These are phyloP conservation scores for Cucurbita moschata DNA, from an alignment of 306 rosid genomes.

Conservation along the genomic window DNA sequence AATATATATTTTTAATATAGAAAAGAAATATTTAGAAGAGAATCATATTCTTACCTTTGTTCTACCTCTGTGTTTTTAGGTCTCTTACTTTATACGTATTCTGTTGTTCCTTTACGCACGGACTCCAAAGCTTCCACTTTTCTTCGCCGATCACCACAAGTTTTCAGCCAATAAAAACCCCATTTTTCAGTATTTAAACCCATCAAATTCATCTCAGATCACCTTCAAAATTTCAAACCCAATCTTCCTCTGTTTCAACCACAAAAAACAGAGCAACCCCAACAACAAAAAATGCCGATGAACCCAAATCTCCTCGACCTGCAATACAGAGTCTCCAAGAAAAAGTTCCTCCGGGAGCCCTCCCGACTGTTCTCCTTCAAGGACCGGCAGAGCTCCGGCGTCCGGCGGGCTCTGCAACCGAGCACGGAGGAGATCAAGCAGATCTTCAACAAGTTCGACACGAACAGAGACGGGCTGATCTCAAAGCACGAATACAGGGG, in stretches of 20 bases:
- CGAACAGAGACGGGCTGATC: constrained; percentile 58
- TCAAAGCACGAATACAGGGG: constrained; percentile 61
- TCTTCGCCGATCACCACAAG: neutral
- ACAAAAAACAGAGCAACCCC: neutral
- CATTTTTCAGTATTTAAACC: neutral
- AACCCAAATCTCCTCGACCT: constrained; percentile 51
- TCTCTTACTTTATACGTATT: neutral
- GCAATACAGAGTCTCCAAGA: constrained; percentile 54
- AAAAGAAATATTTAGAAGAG: neutral
- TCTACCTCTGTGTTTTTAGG: neutral
- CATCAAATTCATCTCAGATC: neutral
- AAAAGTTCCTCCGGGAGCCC: constrained; percentile 44
- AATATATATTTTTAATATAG: neutral
- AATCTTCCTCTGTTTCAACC: neutral
- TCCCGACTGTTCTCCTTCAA: constrained; percentile 28
- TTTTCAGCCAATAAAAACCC: neutral
- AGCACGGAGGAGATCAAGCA: constrained; percentile 51
- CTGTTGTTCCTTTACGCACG: neutral
- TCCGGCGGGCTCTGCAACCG: constrained; percentile 32
- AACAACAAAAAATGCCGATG: constrained; percentile 21
- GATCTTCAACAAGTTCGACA: constrained; percentile 63
- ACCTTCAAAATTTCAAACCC: neutral
- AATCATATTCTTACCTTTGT: neutral
- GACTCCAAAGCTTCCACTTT: neutral
- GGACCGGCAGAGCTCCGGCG: constrained; percentile 45